Evolutionary conservation across 1,139 yeast genomes (phyloP).

Genomic region (Pichia norvegensis): DNA sequence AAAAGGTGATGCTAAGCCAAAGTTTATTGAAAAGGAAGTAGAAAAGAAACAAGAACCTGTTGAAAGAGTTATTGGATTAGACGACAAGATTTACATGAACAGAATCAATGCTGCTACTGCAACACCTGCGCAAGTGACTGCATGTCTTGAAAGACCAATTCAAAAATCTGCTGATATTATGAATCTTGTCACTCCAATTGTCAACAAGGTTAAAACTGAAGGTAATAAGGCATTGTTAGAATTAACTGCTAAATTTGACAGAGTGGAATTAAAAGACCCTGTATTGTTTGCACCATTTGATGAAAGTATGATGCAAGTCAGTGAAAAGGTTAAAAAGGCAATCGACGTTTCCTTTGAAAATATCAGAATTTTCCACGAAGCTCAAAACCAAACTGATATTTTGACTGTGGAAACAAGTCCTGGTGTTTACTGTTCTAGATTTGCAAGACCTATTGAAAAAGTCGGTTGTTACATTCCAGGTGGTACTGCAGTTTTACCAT

Average conservation of each 20-base stretch:
- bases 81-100: conserved; percentile 49
- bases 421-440: conserved; percentile 90
- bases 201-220: conserved; percentile 61
- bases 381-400: conserved; percentile 68
- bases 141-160: conserved; percentile 77
- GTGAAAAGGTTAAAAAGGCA: conserved; percentile 73
- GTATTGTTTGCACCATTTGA: conserved; percentile 84
- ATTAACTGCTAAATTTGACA: conserved; percentile 84
- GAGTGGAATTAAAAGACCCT: conserved; percentile 63
- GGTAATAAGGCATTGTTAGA: conserved; percentile 88
- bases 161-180: conserved; percentile 87
- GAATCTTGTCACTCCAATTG: conserved; percentile 86
- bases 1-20: conserved; percentile 91
- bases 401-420: conserved; percentile 89
- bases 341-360: conserved; percentile 84
- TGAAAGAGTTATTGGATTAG: conserved; percentile 21
- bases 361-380: conserved; percentile 87
- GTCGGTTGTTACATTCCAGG: conserved; percentile 98
- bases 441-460: conserved; percentile 86
- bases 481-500: conserved; percentile 96
- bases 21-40: conserved; percentile 38
- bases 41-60: conserved; percentile 20
- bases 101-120: conserved; percentile 47
- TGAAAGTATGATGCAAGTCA: conserved; percentile 61
- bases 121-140: conserved; percentile 38